Conservation (phyloP, 169 alveolate species). For the Plasmodium falciparum region DNA sequence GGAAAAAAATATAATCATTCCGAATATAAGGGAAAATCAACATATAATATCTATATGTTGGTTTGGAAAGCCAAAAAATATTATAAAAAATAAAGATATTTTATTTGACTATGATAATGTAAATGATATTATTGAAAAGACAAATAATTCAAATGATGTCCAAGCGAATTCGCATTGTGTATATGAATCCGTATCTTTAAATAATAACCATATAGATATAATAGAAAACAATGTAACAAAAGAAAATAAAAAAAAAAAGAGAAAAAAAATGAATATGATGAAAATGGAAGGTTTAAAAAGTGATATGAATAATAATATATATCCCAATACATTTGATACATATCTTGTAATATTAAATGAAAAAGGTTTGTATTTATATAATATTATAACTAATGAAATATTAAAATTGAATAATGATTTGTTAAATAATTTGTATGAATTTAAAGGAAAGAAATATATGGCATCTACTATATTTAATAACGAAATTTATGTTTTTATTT, state of each 20-base stretch:
- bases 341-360: conserved; percentile 37
- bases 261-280: not conserved
- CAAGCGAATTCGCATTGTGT: not conserved
- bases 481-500: conserved; percentile 35
- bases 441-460: conserved; percentile 38
- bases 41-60: conserved; percentile 51
- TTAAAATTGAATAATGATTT: conserved; percentile 18
- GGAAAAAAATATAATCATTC: conserved; percentile 15
- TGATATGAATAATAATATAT: not conserved
- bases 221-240: not conserved
- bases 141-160: not conserved
- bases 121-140: not conserved
- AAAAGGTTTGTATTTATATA: conserved; percentile 34
- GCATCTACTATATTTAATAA: conserved; percentile 16
- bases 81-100: not conserved
- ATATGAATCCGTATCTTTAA: not conserved
- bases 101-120: not conserved
- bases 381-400: conserved; percentile 19
- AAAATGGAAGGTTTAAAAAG: conserved; percentile 1
- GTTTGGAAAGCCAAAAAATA: conserved; percentile 19
- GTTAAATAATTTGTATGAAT: conserved; percentile 19
- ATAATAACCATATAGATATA: not conserved
- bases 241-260: not conserved
- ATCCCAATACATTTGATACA: conserved; percentile 11
- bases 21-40: conserved; percentile 46